Evolutionary conservation across 805 yeast genomes (phyloP).

Genomic region (Saccharomyces paradoxus): DNA sequence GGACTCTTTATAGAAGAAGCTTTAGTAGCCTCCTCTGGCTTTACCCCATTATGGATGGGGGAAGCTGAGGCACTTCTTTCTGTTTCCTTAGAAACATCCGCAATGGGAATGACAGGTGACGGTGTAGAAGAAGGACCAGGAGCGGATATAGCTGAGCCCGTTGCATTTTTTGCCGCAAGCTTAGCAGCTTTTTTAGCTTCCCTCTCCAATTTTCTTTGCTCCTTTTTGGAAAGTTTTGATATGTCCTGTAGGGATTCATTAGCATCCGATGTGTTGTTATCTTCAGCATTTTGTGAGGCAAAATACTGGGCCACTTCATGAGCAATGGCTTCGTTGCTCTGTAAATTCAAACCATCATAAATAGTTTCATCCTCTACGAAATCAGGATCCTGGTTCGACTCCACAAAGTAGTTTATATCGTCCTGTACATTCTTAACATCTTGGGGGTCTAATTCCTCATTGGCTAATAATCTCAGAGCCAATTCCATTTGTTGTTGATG

Average conservation of each 20-base stretch:
- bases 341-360: constrained; percentile 73
- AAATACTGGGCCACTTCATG: constrained; percentile 40
- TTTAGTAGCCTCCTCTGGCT: background rate
- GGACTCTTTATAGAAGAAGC: constrained; percentile 7
- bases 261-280: constrained; percentile 13
- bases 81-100: background rate
- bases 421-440: constrained; percentile 69
- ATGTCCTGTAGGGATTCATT: constrained; percentile 9
- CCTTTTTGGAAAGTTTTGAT: constrained; percentile 27
- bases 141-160: constrained; percentile 6
- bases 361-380: constrained; percentile 92
- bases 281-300: constrained; percentile 26
- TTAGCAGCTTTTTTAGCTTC: constrained; percentile 32
- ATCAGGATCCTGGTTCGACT: constrained; percentile 82
- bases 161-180: constrained; percentile 22
- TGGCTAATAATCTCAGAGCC: constrained; percentile 69
- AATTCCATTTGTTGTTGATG: constrained; percentile 76
- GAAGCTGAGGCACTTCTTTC: constrained; percentile 13
- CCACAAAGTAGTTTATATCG: constrained; percentile 86
- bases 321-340: constrained; percentile 45
- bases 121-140: background rate
- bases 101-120: constrained; percentile 1
- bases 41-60: constrained; percentile 8
- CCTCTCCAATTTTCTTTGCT: constrained; percentile 28
- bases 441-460: constrained; percentile 73